A percentile compares a stretch with the other conserved stretches of the same genome.
Conservation (phyloP, 1,139 yeast genomes). For the Suhomyces choctaworum region DNA sequence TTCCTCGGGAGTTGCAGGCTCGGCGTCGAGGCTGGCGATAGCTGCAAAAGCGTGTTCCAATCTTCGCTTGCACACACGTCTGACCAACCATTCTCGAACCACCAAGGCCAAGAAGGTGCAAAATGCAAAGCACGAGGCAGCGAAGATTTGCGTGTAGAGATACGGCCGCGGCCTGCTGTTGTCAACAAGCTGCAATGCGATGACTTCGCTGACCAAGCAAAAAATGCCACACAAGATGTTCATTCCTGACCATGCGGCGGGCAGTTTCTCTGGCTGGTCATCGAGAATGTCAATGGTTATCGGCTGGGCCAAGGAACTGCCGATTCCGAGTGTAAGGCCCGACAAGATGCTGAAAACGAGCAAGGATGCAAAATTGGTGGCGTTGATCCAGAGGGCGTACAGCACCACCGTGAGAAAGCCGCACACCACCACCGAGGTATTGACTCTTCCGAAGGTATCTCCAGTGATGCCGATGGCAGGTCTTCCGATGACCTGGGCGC, state of each 20-base stretch:
- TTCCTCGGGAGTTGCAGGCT: no score
- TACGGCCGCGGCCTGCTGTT: constrained; percentile 42
- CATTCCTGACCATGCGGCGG: constrained; percentile 61
- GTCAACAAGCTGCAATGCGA: constrained; percentile 47
- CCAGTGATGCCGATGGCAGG: constrained; percentile 61
- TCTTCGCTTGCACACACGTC: constrained; percentile 19
- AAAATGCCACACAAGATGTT: constrained; percentile 50
- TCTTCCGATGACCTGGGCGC: constrained; percentile 66
- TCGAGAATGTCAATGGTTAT: constrained; percentile 55
- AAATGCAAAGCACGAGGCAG: constrained; percentile 49
- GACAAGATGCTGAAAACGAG: constrained; percentile 53
- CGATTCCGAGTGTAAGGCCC: constrained; percentile 63
- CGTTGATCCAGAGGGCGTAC: constrained; percentile 57
- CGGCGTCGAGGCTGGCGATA: background rate
- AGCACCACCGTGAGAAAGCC: constrained; percentile 35
- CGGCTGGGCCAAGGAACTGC: constrained; percentile 62
- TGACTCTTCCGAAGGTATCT: constrained; percentile 60
- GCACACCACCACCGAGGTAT: constrained; percentile 42
- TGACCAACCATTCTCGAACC: constrained; percentile 33
- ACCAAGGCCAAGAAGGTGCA: constrained; percentile 29
- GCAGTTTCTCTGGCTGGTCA: constrained; percentile 41
- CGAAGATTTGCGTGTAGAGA: constrained; percentile 59
- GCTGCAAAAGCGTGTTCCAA: constrained; percentile 10
- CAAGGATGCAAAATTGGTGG: constrained; percentile 50
- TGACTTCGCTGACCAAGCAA: constrained; percentile 47